Conservation (phyloP, 2,329 filamentous ascomycete genomes). For the Phialophora chinensis region DNA sequence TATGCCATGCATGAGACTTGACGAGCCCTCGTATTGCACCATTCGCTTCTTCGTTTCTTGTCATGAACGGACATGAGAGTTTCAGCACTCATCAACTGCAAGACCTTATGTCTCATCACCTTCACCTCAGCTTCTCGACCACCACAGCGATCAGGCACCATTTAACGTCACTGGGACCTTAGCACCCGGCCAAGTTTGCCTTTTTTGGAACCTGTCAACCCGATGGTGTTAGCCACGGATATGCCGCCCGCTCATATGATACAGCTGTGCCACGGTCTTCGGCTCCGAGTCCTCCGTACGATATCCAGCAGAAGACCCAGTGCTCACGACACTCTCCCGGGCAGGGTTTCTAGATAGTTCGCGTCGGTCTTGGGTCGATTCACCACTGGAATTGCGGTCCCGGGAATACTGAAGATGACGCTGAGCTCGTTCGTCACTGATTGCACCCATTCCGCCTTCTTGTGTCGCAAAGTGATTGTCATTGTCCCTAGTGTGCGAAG, state of each 20-base stretch:
- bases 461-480: background rate
- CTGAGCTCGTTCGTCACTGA: background rate
- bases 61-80: background rate
- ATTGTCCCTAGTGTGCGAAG: background rate
- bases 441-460: background rate
- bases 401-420: background rate
- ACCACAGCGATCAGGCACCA: background rate
- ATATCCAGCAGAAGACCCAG: slow-evolving; percentile 27
- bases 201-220: background rate
- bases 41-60: background rate
- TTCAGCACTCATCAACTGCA: background rate
- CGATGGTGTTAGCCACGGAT: slow-evolving; percentile 25
- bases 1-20: background rate
- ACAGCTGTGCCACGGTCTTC: slow-evolving; percentile 33
- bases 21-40: background rate
- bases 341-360: background rate
- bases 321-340: slow-evolving; percentile 29
- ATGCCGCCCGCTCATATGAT: slow-evolving; percentile 29
- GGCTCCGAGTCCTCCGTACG: slow-evolving; percentile 32
- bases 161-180: background rate
- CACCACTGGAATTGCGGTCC: background rate
- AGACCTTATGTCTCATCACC: background rate
- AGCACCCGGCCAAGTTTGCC: background rate
- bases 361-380: background rate
- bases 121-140: background rate